Evolutionary conservation across 2,329 filamentous ascomycete species (phyloP).

Genomic region (Myriosclerotinia duriaeana): DNA sequence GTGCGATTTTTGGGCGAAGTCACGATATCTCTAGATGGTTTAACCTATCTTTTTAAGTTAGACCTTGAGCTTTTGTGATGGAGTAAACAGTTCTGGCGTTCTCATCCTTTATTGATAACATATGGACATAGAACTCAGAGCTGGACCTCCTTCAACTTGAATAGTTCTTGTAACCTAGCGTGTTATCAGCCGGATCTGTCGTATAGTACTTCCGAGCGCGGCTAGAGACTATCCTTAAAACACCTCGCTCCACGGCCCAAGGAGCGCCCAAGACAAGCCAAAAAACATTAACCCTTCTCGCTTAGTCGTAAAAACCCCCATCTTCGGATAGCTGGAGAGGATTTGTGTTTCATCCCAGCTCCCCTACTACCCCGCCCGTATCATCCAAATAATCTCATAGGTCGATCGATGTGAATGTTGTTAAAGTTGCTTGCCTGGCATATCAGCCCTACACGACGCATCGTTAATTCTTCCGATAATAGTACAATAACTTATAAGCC

Average conservation of each 20-base stretch:
- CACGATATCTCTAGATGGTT: background rate
- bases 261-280: background rate
- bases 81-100: background rate
- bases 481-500: background rate
- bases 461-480: slow-evolving; percentile 7
- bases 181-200: background rate
- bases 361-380: background rate
- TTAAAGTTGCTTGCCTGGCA: background rate
- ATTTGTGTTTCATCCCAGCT: slow-evolving; percentile 7
- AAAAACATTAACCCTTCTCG: background rate
- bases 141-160: background rate
- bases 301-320: background rate
- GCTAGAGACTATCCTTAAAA: background rate
- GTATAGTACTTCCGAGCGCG: background rate
- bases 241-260: background rate
- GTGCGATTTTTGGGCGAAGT: background rate
- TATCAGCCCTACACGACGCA: slow-evolving; percentile 1
- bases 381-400: background rate
- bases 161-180: background rate
- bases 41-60: background rate
- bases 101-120: background rate
- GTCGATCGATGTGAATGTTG: background rate
- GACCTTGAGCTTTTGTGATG: background rate
- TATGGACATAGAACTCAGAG: background rate
- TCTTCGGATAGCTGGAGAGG: slow-evolving; percentile 7